Evolutionary conservation across 768 basidiomycete genomes (phyloP).

Genomic region (Lentinula lateritia): DNA sequence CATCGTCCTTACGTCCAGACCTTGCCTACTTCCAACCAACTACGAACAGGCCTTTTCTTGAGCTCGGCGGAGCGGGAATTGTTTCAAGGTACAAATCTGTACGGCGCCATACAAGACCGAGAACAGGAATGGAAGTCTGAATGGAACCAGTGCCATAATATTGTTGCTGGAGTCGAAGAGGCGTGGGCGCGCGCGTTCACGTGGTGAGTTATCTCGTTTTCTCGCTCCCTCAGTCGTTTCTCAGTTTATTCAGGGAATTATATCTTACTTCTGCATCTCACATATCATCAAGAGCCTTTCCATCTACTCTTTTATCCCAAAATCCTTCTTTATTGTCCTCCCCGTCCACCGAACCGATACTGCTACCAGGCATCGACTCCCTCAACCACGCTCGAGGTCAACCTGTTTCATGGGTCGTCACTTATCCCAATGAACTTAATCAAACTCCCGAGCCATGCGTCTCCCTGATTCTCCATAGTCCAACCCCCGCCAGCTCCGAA

Average conservation of each 20-base stretch:
- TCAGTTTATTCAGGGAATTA: conserved; percentile 43
- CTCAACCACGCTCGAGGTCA: conserved; percentile 81
- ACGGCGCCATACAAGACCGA: conserved; percentile 70
- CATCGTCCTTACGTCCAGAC: conserved; percentile 64
- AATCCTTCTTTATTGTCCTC: conserved; percentile 47
- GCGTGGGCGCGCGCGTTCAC: conserved; percentile 50
- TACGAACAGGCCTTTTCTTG: conserved; percentile 76
- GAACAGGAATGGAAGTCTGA: conserved; percentile 56
- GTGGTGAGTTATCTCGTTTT: conserved; percentile 45
- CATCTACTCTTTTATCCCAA: conserved; percentile 69
- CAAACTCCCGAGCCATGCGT: conserved; percentile 31
- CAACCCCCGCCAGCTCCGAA: conserved; percentile 41
- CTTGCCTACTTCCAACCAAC: conserved; percentile 50
- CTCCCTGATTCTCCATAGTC: conserved; percentile 54
- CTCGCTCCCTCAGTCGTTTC: conserved; percentile 5
- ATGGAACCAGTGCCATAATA: conserved; percentile 48
- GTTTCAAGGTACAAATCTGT: conserved; percentile 76
- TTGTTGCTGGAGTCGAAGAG: conserved; percentile 28
- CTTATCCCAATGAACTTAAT: conserved; percentile 24
- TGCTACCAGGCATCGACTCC: conserved; percentile 83
- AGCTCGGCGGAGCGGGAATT: conserved; percentile 52
- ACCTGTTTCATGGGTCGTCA: conserved; percentile 78
- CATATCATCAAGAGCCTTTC: conserved; percentile 86
- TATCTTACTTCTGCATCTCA: conserved; percentile 73
- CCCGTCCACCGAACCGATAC: conserved; percentile 60